Evolutionary conservation across 192 early-diverging fungal species (phyloP).

Genomic region (Backusella morwellensis): DNA sequence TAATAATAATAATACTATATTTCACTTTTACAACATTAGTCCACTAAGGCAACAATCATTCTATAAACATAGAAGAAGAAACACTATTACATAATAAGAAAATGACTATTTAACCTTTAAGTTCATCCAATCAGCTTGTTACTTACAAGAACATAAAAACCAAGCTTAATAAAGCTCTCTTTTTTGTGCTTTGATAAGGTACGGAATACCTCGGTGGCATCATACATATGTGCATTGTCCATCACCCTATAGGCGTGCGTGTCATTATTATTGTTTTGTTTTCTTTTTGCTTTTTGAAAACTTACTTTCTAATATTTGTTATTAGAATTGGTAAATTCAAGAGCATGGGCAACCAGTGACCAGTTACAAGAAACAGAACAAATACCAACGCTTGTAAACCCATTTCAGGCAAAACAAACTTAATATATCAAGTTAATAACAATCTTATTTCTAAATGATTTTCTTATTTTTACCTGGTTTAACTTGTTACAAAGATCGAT

Average conservation of each 20-base stretch:
- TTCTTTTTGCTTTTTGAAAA: not conserved
- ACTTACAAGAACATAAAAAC: slow-evolving; percentile 80
- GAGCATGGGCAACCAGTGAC: slow-evolving; percentile 79
- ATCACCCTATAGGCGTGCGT: slow-evolving; percentile 50
- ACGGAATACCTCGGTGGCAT: slow-evolving; percentile 96
- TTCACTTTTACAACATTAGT: not conserved
- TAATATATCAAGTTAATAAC: not conserved
- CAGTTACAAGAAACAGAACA: slow-evolving; percentile 76
- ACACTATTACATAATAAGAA: slow-evolving; percentile 11
- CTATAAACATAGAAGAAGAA: slow-evolving; percentile 92
- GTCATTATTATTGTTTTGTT: not conserved
- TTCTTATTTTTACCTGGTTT: slow-evolving; percentile 65
- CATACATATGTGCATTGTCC: slow-evolving; percentile 83
- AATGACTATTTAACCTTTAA: not conserved
- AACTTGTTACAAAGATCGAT: slow-evolving; percentile 94
- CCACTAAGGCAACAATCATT: slow-evolving; percentile 29
- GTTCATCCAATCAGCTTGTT: not conserved
- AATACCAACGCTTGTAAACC: slow-evolving; percentile 74
- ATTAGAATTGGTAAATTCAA: slow-evolving; percentile 81
- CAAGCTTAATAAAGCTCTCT: slow-evolving; percentile 93
- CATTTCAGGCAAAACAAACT: slow-evolving; percentile 93
- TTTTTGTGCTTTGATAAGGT: slow-evolving; percentile 87
- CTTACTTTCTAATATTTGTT: slow-evolving; percentile 83
- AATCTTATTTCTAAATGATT: not conserved
- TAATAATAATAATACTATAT: not conserved